phyloP scores from a whole-genome alignment of 2,329 filamentous ascomycete species.

The Torrubiellomyces zombiae region DNA sequence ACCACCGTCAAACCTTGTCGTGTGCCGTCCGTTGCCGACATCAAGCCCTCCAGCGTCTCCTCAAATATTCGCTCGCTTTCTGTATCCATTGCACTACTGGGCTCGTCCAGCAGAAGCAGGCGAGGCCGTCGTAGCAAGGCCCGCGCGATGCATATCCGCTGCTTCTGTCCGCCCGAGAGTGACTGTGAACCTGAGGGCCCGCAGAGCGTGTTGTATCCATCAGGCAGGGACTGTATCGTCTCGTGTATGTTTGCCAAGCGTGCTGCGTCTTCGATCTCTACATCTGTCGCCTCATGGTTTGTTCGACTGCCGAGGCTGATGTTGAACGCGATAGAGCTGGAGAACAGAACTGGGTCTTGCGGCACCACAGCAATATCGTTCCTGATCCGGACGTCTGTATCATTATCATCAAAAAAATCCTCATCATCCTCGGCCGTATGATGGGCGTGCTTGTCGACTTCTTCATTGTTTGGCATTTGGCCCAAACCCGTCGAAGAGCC shows the following conservation, averaged over 20 bases:
- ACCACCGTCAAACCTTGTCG: conserved; percentile 18
- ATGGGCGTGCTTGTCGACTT: not conserved
- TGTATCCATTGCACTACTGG: not conserved
- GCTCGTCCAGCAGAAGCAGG: conserved; percentile 1
- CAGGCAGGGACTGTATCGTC: conserved; percentile 33
- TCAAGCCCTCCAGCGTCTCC: not conserved
- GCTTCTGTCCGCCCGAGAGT: conserved; percentile 54
- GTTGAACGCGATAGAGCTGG: conserved; percentile 32
- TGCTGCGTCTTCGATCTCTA: conserved; percentile 44
- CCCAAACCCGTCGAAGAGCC: no score
- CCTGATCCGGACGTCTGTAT: conserved; percentile 25
- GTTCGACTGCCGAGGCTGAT: conserved; percentile 31
- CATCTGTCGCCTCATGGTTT: conserved; percentile 29
- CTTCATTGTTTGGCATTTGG: no score
- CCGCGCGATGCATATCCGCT: conserved; percentile 14
- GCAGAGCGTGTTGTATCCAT: conserved; percentile 39
- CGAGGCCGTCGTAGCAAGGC: not conserved
- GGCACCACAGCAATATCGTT: conserved; percentile 30
- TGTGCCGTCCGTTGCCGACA: conserved; percentile 18
- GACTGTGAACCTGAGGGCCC: conserved; percentile 48
- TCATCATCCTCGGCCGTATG: no score
- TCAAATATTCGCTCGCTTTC: conserved; percentile 1
- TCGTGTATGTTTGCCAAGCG: conserved; percentile 48
- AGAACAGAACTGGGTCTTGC: conserved; percentile 32
- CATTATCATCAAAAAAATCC: not conserved